A percentile compares a stretch with the other conserved stretches of the same genome.
Evolutionary conservation across 768 basidiomycete species (phyloP).

Genomic region (Kwoniella europaea): DNA sequence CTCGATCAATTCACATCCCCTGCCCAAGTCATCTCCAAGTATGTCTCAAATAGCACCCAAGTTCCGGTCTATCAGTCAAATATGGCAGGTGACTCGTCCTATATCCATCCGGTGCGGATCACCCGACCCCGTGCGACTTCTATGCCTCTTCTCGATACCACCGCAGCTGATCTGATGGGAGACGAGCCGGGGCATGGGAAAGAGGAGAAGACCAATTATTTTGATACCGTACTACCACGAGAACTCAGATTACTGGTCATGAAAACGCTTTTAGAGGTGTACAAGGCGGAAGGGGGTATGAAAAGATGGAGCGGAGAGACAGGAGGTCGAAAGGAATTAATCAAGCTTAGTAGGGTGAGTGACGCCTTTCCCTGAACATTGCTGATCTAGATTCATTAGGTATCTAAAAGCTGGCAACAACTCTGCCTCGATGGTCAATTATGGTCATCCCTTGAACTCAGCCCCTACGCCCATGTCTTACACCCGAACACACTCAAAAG

Average conservation of each 20-base stretch:
- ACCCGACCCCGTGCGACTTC: slow-evolving; percentile 3
- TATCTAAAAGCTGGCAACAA: slow-evolving; percentile 41
- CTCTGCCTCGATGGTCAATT: slow-evolving; percentile 51
- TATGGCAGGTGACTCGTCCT: not conserved
- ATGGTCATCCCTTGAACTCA: slow-evolving; percentile 37
- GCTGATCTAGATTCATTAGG: slow-evolving; percentile 26
- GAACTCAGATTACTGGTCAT: slow-evolving; percentile 43
- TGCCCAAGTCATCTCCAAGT: not conserved
- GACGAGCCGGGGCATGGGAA: not conserved
- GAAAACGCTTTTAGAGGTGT: slow-evolving; percentile 17
- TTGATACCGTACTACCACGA: slow-evolving; percentile 37
- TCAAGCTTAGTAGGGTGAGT: slow-evolving; percentile 45
- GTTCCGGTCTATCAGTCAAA: not conserved
- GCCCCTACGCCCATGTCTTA: slow-evolving; percentile 24
- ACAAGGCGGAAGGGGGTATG: slow-evolving; percentile 7
- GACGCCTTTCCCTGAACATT: not conserved
- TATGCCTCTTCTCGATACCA: slow-evolving; percentile 10
- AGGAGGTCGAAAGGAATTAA: slow-evolving; percentile 38
- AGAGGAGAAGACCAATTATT: slow-evolving; percentile 17
- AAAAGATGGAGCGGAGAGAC: slow-evolving; percentile 35
- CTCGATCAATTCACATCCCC: not conserved
- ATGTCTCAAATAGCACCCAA: not conserved
- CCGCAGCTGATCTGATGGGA: not conserved
- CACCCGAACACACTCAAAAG: slow-evolving; percentile 29
- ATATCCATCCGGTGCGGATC: slow-evolving; percentile 3